Evolutionary conservation across 2,329 filamentous ascomycete genomes (phyloP).

Genomic region (Colletotrichum zoysiae): DNA sequence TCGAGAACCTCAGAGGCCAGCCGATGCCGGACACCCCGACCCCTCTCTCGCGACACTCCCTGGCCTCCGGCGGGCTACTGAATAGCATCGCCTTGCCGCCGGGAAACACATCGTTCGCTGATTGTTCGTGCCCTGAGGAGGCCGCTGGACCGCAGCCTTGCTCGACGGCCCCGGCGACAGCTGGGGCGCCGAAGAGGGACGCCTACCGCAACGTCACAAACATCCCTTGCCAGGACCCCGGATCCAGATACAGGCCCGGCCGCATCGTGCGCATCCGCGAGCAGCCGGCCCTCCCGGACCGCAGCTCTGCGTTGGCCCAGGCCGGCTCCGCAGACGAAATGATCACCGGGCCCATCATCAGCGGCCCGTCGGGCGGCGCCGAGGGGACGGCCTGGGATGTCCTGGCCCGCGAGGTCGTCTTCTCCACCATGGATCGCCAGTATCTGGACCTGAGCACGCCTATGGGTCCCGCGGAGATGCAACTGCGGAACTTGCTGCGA

Average conservation of each 20-base stretch:
- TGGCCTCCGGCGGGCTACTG: not conserved
- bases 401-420: not conserved
- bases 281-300: not conserved
- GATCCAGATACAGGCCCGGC: slow-evolving; percentile 7
- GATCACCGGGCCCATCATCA: not conserved
- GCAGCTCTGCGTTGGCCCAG: not conserved
- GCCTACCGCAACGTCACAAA: not conserved
- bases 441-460: too few species aligned
- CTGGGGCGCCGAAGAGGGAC: not conserved
- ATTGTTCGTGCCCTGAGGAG: not conserved
- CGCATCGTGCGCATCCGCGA: not conserved
- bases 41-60: not conserved
- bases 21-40: not conserved
- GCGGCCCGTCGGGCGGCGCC: not conserved
- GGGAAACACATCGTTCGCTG: not conserved
- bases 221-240: slow-evolving; percentile 13
- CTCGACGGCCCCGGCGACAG: not conserved
- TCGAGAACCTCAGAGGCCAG: not conserved
- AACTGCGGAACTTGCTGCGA: not conserved
- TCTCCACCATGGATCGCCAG: not conserved
- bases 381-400: not conserved
- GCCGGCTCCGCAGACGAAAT: not conserved
- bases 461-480: not conserved
- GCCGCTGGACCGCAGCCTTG: not conserved
- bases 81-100: not conserved